Evolutionary conservation across 1,139 yeast genomes (phyloP).

Genomic region (Scheffersomyces parashehatae): DNA sequence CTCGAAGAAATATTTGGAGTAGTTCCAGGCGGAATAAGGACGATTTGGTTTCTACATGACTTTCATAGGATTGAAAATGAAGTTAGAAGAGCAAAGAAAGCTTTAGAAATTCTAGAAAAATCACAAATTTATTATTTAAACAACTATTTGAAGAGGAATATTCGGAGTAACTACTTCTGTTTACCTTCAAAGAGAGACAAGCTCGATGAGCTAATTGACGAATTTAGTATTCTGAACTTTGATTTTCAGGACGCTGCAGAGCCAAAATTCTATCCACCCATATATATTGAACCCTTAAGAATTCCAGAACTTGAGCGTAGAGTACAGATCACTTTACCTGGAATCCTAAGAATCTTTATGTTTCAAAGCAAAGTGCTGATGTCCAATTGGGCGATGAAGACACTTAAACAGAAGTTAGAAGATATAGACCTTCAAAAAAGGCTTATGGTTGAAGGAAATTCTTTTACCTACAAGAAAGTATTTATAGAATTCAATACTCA

Average conservation of each 20-base stretch:
- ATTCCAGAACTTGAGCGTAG: conserved; percentile 29
- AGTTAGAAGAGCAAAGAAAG: conserved; percentile 31
- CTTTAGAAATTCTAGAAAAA: conserved; percentile 42
- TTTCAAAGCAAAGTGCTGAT: conserved; percentile 22
- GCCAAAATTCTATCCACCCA: conserved; percentile 37
- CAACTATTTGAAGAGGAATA: conserved; percentile 10
- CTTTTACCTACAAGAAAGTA: conserved; percentile 37
- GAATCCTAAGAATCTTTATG: conserved; percentile 26
- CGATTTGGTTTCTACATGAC: conserved; percentile 54
- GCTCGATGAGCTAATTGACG: background rate
- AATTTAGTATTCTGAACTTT: background rate
- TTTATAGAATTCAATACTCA: conserved; percentile 55
- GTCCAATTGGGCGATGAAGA: conserved; percentile 30
- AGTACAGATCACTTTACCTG: conserved; percentile 28
- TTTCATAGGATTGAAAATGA: conserved; percentile 32
- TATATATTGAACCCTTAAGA: conserved; percentile 17
- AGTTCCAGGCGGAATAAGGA: conserved; percentile 48
- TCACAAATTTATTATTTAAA: conserved; percentile 21
- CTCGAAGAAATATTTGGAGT: conserved; percentile 27
- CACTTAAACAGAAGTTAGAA: conserved; percentile 17
- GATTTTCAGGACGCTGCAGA: conserved; percentile 1
- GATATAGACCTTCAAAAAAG: conserved; percentile 24
- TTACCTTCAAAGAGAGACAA: background rate
- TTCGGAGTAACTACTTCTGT: background rate
- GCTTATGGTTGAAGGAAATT: conserved; percentile 15